Evolutionary conservation across 805 yeast species (phyloP).

Genomic region (Saturnispora kantuleensis): DNA sequence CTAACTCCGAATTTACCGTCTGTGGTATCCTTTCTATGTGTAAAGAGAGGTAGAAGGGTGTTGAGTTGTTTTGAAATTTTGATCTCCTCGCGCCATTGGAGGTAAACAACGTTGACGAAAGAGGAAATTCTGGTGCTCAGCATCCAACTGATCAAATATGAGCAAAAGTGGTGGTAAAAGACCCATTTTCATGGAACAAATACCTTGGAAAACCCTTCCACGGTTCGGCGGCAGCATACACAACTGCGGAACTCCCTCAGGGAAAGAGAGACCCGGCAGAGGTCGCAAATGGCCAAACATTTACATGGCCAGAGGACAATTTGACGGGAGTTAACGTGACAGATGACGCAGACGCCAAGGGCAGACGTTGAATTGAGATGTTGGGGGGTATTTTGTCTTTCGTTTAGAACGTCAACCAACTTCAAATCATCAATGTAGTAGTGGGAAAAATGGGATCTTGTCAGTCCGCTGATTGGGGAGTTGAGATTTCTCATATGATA

Average conservation of each 20-base stretch:
- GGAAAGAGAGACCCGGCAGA: conserved; percentile 66
- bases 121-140: background rate
- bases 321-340: conserved; percentile 65
- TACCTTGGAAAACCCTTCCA: conserved; percentile 54
- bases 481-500: conserved; percentile 18
- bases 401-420: conserved; percentile 21
- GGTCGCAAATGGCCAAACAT: conserved; percentile 82
- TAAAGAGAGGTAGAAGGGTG: background rate
- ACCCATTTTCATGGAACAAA: conserved; percentile 35
- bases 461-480: conserved; percentile 9
- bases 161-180: background rate
- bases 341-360: conserved; percentile 60
- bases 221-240: conserved; percentile 73
- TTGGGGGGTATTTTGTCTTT: conserved; percentile 2
- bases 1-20: too few species aligned
- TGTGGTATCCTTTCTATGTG: too few species aligned
- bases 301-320: conserved; percentile 89
- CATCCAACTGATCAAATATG: background rate
- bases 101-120: background rate
- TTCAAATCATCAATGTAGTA: conserved; percentile 18
- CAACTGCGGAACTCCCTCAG: conserved; percentile 67
- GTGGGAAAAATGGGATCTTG: conserved; percentile 23
- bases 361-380: conserved; percentile 6
- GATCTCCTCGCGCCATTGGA: background rate
- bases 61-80: background rate